Base-by-base conservation (phyloP, 139 green algal genomes). In the Chlamydomonas sphaeroides region DNA sequence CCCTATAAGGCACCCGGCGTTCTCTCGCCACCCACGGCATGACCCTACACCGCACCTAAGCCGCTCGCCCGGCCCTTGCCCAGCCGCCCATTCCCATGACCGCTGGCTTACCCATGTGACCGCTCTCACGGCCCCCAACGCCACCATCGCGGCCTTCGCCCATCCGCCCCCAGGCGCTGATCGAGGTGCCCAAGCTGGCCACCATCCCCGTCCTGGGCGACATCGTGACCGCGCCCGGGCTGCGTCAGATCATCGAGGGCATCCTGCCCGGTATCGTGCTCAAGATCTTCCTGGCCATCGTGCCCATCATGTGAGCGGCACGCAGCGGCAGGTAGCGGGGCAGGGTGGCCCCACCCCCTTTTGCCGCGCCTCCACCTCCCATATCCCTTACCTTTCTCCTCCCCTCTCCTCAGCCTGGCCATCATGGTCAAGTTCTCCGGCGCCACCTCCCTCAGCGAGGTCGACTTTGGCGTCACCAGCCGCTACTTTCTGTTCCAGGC, bases 261-360 rank as follows among this genome's bases (percentile, higher is more conserved):
- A 79, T 86, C 36, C 35, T 86, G 5, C 81, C 81, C 7, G 81
- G 86, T 67, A 56, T 90, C 33, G 82, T 48, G 32, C 71, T 90
- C 11, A 94, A 92, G 79, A 92, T 95, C 61, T 97, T 97, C 87
- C 72, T 96, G 72, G 75, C 78, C 23, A 57, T 96, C 39, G 57
- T 96, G 74, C 93, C 93, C 21, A 71, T 68, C 15, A 83, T 96
- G n/a, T n/a, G n/a, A n/a, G n/a, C n/a, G n/a, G n/a, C n/a, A n/a
- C n/a, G n/a, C n/a, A n/a, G n/a, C n/a, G n/a, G n/a, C n/a, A n/a
- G n/a, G n/a, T n/a, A n/a, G n/a, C n/a, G n/a, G n/a, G n/a, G n/a
- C n/a, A n/a, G n/a, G n/a, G n/a, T n/a, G n/a, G 38, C 68, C 84
- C 10, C 92, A 91, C 68, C 90, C 94, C 53, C 95, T 96, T 86